Conservation (phyloP, 2,329 filamentous ascomycete species). For the Acephala macrosclerotiorum region DNA sequence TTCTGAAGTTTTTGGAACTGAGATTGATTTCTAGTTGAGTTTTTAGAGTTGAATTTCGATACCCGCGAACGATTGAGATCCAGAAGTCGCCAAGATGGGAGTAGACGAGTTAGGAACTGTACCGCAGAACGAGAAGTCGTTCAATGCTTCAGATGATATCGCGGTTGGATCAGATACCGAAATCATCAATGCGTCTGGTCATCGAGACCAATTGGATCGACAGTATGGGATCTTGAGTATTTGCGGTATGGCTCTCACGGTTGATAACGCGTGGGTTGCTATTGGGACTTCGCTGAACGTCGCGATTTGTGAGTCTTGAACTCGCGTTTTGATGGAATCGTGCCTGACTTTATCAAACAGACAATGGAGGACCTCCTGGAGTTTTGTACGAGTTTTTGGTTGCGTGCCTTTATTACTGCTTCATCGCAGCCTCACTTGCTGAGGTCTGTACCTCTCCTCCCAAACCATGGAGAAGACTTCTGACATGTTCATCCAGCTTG, state of each 20-base stretch:
- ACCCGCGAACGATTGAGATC: neutral
- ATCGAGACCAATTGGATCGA: conserved; percentile 56
- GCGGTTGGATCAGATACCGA: neutral
- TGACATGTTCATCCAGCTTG: conserved; percentile 18
- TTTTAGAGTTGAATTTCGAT: neutral
- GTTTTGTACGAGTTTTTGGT: conserved; percentile 66
- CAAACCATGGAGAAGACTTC: neutral
- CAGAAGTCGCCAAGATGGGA: neutral
- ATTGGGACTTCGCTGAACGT: conserved; percentile 51
- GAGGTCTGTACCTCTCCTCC: conserved; percentile 29
- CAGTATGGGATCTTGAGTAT: conserved; percentile 54
- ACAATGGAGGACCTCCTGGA: conserved; percentile 65
- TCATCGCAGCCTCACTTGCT: conserved; percentile 56
- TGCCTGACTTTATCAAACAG: conserved; percentile 51
- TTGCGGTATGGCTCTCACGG: conserved; percentile 51
- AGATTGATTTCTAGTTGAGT: neutral
- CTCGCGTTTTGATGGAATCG: neutral
- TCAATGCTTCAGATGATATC: conserved; percentile 13
- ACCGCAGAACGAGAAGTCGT: conserved; percentile 38
- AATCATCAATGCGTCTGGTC: conserved; percentile 54
- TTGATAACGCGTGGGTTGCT: conserved; percentile 51
- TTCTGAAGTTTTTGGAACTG: neutral
- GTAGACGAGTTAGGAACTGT: neutral
- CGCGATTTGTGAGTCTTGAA: conserved; percentile 21
- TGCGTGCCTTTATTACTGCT: conserved; percentile 55